Conservation (phyloP, 2,329 filamentous ascomycete species). For the Sclerotinia glacialis region DNA sequence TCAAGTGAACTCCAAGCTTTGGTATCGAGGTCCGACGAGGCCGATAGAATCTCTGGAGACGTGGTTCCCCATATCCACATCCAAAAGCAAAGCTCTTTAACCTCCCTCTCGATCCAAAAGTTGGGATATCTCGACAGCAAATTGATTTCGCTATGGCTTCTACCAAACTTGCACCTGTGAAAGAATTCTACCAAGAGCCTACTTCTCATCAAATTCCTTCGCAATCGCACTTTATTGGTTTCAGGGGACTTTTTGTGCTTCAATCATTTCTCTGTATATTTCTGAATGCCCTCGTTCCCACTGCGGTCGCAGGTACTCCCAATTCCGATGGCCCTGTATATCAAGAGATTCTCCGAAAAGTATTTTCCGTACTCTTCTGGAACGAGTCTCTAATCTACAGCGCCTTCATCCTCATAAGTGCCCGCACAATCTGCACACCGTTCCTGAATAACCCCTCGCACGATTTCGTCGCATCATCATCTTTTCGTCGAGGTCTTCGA, state of each 20-base stretch:
- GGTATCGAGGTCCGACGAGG: neutral
- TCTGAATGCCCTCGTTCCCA: constrained; percentile 46
- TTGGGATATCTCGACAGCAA: neutral
- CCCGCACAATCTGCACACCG: constrained; percentile 44
- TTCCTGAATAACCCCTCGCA: constrained; percentile 43
- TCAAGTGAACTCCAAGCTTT: neutral
- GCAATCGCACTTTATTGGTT: constrained; percentile 40
- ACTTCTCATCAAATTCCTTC: constrained; percentile 17
- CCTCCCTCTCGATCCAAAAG: constrained; percentile 4
- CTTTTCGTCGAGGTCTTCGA: constrained; percentile 45
- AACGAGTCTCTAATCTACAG: constrained; percentile 47
- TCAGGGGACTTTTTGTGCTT: constrained; percentile 46
- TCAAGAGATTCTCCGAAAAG: constrained; percentile 45
- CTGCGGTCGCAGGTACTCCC: constrained; percentile 41
- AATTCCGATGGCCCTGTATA: constrained; percentile 42
- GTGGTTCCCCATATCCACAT: neutral
- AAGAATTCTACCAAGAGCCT: constrained; percentile 13
- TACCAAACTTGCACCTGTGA: constrained; percentile 4
- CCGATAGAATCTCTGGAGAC: neutral
- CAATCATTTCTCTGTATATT: constrained; percentile 47
- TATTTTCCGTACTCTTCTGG: constrained; percentile 46
- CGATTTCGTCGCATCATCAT: constrained; percentile 41
- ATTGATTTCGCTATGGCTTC: constrained; percentile 4
- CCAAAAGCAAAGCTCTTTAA: constrained; percentile 5
- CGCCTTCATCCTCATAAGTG: constrained; percentile 47